These are phyloP conservation scores for Suhomyces sp. DNA, from an alignment of 805 yeast species.

Conservation along the genomic window DNA sequence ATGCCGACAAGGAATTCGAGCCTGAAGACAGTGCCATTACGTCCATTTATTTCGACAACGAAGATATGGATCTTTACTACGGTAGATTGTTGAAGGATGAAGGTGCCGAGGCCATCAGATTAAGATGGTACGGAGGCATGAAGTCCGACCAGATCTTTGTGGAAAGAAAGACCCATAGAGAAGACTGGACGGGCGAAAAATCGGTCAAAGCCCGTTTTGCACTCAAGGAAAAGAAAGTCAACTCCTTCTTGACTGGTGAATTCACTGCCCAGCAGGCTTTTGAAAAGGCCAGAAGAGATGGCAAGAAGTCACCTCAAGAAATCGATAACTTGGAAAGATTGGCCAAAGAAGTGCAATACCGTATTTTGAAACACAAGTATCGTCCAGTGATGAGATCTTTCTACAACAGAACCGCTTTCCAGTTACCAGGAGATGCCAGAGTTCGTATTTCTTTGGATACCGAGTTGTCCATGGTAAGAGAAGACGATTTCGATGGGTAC, in stretches of 20 bases:
- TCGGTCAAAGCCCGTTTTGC: constrained; percentile 98
- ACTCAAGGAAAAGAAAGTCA: constrained; percentile 85
- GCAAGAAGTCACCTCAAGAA: constrained; percentile 81
- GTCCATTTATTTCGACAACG: constrained; percentile 92
- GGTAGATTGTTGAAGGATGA: constrained; percentile 95
- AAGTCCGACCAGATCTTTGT: constrained; percentile 85
- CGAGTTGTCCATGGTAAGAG: constrained; percentile 95
- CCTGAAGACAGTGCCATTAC: constrained; percentile 94
- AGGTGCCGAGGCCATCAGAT: constrained; percentile 97
- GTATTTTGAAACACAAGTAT: constrained; percentile 75
- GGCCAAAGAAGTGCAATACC: constrained; percentile 90
- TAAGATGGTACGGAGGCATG: constrained; percentile 99
- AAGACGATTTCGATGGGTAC: constrained; percentile 90
- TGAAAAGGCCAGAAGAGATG: constrained; percentile 89
- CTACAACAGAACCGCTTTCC: constrained; percentile 98
- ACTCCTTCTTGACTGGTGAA: constrained; percentile 76
- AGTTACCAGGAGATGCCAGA: constrained; percentile 98
- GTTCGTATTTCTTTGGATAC: constrained; percentile 98
- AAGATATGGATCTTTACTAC: constrained; percentile 83
- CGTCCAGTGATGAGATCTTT: constrained; percentile 96
- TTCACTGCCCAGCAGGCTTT: constrained; percentile 87
- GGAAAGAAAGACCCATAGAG: constrained; percentile 97
- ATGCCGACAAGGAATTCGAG: constrained; percentile 93
- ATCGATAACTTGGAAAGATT: constrained; percentile 89
- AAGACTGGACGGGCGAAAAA: constrained; percentile 99